Evolutionary conservation across 164 flowering plant genomes (phyloP).

Genomic region (Stephania cephalantha): DNA sequence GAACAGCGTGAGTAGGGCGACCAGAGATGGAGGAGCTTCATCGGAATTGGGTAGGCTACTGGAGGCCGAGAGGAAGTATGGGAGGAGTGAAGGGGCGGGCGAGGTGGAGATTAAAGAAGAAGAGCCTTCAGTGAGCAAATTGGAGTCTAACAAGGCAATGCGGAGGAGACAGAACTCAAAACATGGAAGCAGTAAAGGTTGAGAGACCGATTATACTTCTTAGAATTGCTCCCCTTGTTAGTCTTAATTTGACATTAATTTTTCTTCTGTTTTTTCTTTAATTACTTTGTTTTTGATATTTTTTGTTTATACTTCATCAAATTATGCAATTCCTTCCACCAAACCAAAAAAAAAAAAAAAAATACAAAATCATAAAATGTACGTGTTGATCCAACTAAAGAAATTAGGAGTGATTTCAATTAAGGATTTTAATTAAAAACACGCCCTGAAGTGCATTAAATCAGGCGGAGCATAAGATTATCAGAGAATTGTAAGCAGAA

Average conservation of each 20-base stretch:
- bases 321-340: not conserved
- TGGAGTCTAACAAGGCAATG: slow-evolving; percentile 20
- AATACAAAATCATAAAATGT: not conserved
- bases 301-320: not conserved
- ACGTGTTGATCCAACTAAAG: too few species aligned
- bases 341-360: not conserved
- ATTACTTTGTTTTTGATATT: not conserved
- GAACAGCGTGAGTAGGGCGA: not conserved
- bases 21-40: not conserved
- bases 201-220: slow-evolving; percentile 19
- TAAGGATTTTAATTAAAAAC: too few species aligned
- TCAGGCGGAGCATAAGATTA: too few species aligned
- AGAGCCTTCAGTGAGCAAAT: slow-evolving; percentile 18
- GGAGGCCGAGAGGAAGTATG: not conserved
- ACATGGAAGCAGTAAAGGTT: slow-evolving; percentile 18
- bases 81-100: slow-evolving; percentile 11
- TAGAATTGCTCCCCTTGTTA: not conserved
- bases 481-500: too few species aligned
- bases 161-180: slow-evolving; percentile 21
- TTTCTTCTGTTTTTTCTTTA: not conserved
- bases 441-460: too few species aligned
- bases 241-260: not conserved
- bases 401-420: too few species aligned
- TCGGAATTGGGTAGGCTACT: not conserved
- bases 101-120: slow-evolving; percentile 23